phyloP scores from a whole-genome alignment of 2,329 filamentous ascomycete species.

The Lasiodiplodia sp. region DNA sequence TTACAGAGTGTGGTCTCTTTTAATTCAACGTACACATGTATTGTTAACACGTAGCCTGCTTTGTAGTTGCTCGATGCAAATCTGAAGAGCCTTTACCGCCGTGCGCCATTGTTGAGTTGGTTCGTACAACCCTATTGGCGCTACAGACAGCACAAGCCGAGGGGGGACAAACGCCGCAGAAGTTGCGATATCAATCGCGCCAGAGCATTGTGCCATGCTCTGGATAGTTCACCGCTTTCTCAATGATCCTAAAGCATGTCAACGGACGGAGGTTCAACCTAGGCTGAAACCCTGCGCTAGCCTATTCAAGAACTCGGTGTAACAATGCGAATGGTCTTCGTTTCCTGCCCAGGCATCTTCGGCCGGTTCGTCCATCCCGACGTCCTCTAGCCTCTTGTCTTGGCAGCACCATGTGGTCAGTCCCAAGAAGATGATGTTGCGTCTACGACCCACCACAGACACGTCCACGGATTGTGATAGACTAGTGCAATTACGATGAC shows the following conservation, averaged over 20 bases:
- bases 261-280: not conserved
- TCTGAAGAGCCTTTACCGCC: slow-evolving; percentile 1
- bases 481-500: not conserved
- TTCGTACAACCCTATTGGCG: slow-evolving; percentile 5
- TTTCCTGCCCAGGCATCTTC: not conserved
- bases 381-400: not conserved
- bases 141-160: not conserved
- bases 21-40: not conserved
- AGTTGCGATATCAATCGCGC: not conserved
- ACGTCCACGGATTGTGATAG: no score
- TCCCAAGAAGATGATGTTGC: not conserved
- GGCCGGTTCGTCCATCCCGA: not conserved
- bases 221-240: slow-evolving; percentile 7
- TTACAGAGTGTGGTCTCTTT: not conserved
- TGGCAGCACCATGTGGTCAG: not conserved
- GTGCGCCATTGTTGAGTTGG: slow-evolving; percentile 4
- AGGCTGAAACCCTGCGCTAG: slow-evolving; percentile 5
- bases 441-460: not conserved
- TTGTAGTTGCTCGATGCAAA: not conserved
- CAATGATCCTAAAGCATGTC: not conserved
- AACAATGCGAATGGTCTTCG: not conserved
- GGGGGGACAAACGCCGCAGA: not conserved
- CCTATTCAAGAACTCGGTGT: not conserved
- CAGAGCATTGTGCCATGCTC: not conserved
- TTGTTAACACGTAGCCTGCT: slow-evolving; percentile 4